A percentile compares a stretch with the other conserved stretches of the same genome.
phyloP scores from a whole-genome alignment of 2,329 filamentous ascomycete species.

The Xylariaceae sp. region DNA sequence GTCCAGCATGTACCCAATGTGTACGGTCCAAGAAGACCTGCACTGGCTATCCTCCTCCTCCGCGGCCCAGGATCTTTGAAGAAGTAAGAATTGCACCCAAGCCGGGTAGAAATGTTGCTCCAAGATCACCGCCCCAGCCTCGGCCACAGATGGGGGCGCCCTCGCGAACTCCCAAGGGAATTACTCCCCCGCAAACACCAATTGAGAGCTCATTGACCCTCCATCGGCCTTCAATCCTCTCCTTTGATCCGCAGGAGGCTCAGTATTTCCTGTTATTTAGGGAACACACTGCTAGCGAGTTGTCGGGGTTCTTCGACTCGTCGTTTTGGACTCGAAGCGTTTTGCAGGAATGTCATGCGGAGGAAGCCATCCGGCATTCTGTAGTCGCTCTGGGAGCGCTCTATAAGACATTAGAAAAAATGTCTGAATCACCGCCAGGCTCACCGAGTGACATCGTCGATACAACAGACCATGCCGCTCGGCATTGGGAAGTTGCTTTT shows the following conservation, averaged over 20 bases:
- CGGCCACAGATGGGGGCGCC: constrained; percentile 7
- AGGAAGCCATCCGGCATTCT: constrained; percentile 64
- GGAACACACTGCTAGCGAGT: constrained; percentile 61
- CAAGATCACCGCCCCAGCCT: constrained; percentile 3
- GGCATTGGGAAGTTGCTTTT: constrained; percentile 63
- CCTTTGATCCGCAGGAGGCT: constrained; percentile 54
- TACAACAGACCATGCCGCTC: constrained; percentile 43
- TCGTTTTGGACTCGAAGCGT: constrained; percentile 67
- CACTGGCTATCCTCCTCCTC: constrained; percentile 63
- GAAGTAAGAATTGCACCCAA: constrained; percentile 43
- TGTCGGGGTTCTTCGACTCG: constrained; percentile 69
- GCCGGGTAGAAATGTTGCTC: constrained; percentile 15
- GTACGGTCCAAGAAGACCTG: constrained; percentile 61
- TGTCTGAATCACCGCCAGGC: constrained; percentile 52
- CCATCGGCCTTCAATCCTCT: constrained; percentile 51
- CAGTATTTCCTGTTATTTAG: constrained; percentile 66
- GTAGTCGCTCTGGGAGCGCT: constrained; percentile 68
- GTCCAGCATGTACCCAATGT: constrained; percentile 64
- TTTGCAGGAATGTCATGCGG: constrained; percentile 64
- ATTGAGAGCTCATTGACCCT: constrained; percentile 35
- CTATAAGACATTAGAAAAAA: constrained; percentile 67
- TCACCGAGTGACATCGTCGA: constrained; percentile 45
- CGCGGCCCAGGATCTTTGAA: constrained; percentile 48
- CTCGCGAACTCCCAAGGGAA: constrained; percentile 2
- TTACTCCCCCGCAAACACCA: constrained; percentile 43